Evolutionary conservation across 192 early-diverging fungal species (phyloP), one percentile per base, ranked within the genome.

Genomic region (Dimargaris xerosporica): DNA sequence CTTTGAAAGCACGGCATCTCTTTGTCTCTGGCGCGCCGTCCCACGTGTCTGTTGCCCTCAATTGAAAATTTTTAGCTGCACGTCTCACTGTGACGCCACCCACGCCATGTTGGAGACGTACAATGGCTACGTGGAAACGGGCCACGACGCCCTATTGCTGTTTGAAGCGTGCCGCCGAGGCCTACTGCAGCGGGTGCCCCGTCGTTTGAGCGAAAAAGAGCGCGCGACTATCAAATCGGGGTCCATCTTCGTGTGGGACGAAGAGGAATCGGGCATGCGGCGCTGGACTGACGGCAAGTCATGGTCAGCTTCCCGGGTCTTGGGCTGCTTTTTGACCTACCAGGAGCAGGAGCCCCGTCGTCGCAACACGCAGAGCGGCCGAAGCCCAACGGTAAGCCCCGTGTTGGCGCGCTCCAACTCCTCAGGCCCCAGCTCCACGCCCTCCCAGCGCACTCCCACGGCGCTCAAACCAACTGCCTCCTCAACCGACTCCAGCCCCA

Each of bases 241-340:
- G 1, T 88, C 90, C 6, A 83, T 93, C 29, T 94, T 91, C 75
- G 85, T 87, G 44, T 94, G 91, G 85, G 89, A 91, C 67, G 92
- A 94, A 73, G 73, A 85, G 60, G 90, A 94, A 69, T 82, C 83
- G 51, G 92, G 90, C 19, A 94, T 94, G 83, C 76, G 88, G 66
- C 79, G 92, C 43, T 94, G 92, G 92, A 93, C 92, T 0, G 92
- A 94, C 69, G 90, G 90, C 19, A 82, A 85, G 66, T 85, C 80
- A 51, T 94, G 92, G 91, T 89, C 86, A 34, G 86, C 91, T 1
- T 87, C 84, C 34, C 80, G 91, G 31, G 90, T 94, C 55, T 82
- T 86, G 42, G 91, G 91, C 28, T 86, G 82, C 54, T 94, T 94
- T 67, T 72, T 94, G 51, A 91, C 90, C 0, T 94, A 94, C 71